Evolutionary conservation across 2,329 filamentous ascomycete species (phyloP).

Genomic region (Fusarium pseudograminearum): DNA sequence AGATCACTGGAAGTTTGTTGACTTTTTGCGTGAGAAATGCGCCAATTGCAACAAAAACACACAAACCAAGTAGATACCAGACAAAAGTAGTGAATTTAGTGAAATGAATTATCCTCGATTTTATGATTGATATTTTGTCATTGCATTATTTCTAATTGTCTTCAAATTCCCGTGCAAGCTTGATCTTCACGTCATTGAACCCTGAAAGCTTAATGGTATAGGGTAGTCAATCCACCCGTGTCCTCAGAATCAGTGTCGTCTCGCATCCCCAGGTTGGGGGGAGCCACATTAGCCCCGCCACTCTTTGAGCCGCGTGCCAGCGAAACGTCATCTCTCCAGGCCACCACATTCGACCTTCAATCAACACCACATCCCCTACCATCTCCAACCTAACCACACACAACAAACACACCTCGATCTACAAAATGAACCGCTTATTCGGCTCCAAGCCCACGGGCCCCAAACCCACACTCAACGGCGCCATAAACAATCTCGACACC

Average conservation of each 20-base stretch:
- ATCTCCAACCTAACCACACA: not conserved
- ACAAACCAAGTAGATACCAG: accelerated
- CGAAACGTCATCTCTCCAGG: conserved; percentile 47
- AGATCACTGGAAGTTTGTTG: not conserved
- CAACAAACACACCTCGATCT: not conserved
- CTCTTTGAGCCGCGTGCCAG: conserved; percentile 36
- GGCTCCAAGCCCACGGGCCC: conserved; percentile 87
- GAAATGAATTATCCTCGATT: accelerated
- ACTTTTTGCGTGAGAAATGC: conserved; percentile 1
- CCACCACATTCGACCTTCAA: conserved; percentile 27
- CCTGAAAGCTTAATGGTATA: not conserved
- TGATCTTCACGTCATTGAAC: not conserved
- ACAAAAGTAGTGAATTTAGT: accelerated
- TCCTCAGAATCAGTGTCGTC: not conserved
- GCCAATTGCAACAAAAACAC: not conserved
- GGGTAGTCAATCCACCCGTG: not conserved
- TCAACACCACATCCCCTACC: conserved; percentile 1
- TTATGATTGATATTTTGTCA: accelerated
- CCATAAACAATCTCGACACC: conserved; percentile 87
- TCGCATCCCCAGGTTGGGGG: conserved; percentile 20
- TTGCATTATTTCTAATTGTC: accelerated
- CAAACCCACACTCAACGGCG: conserved; percentile 87
- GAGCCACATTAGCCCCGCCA: conserved; percentile 15
- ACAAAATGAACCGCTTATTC: conserved; percentile 93
- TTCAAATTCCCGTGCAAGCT: accelerated